Percentiles rank a stretch among this genome's conserved stretches.
Evolutionary conservation across 1,139 yeast genomes (phyloP).

Genomic region (Geotrichum histeridarum): DNA sequence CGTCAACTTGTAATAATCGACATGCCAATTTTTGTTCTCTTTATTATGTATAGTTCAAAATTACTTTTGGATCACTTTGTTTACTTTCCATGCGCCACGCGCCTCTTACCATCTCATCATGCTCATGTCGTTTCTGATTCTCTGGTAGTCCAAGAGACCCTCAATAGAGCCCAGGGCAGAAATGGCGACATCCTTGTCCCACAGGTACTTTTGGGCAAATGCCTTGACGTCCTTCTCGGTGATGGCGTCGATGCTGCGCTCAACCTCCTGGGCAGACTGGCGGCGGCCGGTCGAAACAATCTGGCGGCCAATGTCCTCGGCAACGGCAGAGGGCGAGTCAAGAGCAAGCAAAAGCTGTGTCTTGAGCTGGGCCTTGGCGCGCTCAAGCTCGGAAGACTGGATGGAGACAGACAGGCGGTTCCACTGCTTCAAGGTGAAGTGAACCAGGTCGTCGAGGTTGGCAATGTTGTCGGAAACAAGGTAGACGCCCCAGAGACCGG

Average conservation of each 20-base stretch:
- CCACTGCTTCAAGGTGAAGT: constrained; percentile 85
- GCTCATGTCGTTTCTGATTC: constrained; percentile 46
- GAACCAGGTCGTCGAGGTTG: constrained; percentile 60
- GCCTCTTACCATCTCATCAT: constrained; percentile 5
- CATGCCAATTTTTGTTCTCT: constrained; percentile 7
- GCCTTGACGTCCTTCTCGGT: constrained; percentile 72
- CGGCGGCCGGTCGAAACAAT: constrained; percentile 90
- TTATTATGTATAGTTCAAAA: not conserved
- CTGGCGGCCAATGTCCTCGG: constrained; percentile 97
- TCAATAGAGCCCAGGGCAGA: constrained; percentile 84
- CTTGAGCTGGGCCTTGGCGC: constrained; percentile 90
- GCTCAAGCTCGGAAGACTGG: constrained; percentile 79
- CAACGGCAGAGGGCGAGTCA: constrained; percentile 92
- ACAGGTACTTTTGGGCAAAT: constrained; percentile 84
- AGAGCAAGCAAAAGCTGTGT: constrained; percentile 83
- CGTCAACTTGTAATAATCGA: not conserved
- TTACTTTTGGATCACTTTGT: not conserved
- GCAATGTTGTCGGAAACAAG: constrained; percentile 73
- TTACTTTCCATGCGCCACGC: not conserved
- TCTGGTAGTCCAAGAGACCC: constrained; percentile 55
- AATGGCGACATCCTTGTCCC: constrained; percentile 75
- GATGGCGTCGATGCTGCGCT: constrained; percentile 73
- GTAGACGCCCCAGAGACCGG: constrained; percentile 96
- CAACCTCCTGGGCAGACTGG: constrained; percentile 86
- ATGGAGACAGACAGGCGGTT: constrained; percentile 75